phyloP scores from a whole-genome alignment of 345 rosid genomes.

The Melastoma malabathricum region DNA sequence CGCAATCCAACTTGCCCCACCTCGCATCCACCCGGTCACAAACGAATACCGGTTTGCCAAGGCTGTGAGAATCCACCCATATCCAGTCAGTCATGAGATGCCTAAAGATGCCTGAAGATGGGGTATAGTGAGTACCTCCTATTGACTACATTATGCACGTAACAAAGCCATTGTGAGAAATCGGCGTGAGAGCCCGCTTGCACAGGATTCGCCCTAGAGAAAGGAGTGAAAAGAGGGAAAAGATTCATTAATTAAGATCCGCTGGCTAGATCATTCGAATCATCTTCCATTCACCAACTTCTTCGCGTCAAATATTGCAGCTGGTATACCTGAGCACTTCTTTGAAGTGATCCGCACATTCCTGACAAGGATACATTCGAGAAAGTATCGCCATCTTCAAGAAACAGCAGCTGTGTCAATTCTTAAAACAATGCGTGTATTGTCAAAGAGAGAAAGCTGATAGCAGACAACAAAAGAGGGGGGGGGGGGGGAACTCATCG shows the following conservation, averaged over 20 bases:
- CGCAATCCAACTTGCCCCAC: conserved; percentile 98
- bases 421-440: too few species aligned
- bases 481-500: conserved; percentile 7
- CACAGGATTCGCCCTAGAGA: conserved; percentile 64
- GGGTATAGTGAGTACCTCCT: conserved; percentile 45
- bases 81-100: neutral
- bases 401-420: conserved; percentile 2
- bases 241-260: neutral
- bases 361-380: conserved; percentile 87
- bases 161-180: conserved; percentile 87
- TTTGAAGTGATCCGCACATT: conserved; percentile 93
- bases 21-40: conserved; percentile 89
- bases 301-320: neutral
- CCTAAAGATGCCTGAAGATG: neutral
- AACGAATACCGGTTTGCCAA: conserved; percentile 54
- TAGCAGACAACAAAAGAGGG: too few species aligned
- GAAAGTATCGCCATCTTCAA: conserved; percentile 83
- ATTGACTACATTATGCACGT: conserved; percentile 78
- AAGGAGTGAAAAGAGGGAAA: neutral
- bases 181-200: conserved; percentile 68
- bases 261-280: neutral
- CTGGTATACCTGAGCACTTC: conserved; percentile 59
- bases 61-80: conserved; percentile 27
- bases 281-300: neutral
- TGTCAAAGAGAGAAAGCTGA: too few species aligned